These are phyloP conservation scores for Kalanchoe fedtschenkoi DNA, from an alignment of 164 flowering plant genomes.

Conservation along the genomic window DNA sequence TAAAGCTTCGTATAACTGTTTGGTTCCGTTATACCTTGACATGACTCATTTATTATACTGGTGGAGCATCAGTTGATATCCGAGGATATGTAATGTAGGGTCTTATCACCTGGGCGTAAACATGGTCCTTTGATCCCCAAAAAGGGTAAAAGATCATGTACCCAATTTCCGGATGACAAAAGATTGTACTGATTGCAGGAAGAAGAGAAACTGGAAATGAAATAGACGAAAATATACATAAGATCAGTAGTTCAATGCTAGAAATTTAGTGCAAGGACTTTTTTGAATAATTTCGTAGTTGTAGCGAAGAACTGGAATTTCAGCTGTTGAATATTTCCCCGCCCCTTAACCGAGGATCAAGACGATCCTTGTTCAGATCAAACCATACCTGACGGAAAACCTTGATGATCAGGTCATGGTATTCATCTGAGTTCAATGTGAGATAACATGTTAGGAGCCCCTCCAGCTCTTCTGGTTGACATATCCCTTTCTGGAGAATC, in stretches of 20 bases:
- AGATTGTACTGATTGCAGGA: not conserved
- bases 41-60: not conserved
- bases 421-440: conserved; percentile 56
- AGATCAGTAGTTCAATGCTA: too few species aligned
- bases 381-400: conserved; percentile 73
- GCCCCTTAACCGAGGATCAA: conserved; percentile 7
- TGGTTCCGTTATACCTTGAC: not conserved
- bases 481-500: conserved; percentile 52
- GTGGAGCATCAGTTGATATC: not conserved
- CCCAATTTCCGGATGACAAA: not conserved
- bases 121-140: not conserved
- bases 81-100: not conserved
- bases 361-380: conserved; percentile 28
- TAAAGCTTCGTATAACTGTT: not conserved
- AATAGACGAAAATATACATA: not conserved
- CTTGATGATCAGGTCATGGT: conserved; percentile 71
- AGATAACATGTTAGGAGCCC: conserved; percentile 79
- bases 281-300: not conserved
- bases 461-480: conserved; percentile 54
- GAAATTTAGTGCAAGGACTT: too few species aligned
- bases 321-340: not conserved
- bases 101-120: not conserved
- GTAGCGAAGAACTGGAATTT: not conserved
- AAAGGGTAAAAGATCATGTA: not conserved
- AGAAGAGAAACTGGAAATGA: not conserved